phyloP scores from a whole-genome alignment of 768 basidiomycete genomes.

The Rickenella mellea region DNA sequence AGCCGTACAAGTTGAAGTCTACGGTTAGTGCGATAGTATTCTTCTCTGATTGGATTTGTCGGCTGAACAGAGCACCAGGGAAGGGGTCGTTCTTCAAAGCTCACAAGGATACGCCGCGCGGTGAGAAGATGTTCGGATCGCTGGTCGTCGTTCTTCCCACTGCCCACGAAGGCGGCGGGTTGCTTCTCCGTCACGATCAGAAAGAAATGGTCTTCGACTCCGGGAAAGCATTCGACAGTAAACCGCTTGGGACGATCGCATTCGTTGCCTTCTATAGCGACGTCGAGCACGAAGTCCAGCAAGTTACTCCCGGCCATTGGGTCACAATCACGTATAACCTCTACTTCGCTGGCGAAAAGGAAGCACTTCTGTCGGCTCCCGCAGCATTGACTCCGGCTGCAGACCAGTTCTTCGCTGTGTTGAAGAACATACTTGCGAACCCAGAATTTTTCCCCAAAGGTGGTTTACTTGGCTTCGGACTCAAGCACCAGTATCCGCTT shows the following conservation, averaged over 20 bases:
- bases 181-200: slow-evolving; percentile 4
- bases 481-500: slow-evolving; percentile 25
- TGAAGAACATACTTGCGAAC: slow-evolving; percentile 18
- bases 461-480: slow-evolving; percentile 25
- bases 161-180: slow-evolving; percentile 6
- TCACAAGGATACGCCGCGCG: slow-evolving; percentile 10
- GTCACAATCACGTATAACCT: slow-evolving; percentile 35
- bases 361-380: neutral
- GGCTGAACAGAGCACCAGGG: neutral
- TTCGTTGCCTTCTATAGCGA: slow-evolving; percentile 27
- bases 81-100: slow-evolving; percentile 7
- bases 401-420: neutral
- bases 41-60: neutral
- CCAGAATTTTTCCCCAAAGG: slow-evolving; percentile 20
- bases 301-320: slow-evolving; percentile 26
- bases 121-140: slow-evolving; percentile 6
- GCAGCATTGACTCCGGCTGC: neutral
- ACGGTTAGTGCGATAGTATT: slow-evolving; percentile 9
- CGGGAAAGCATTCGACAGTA: neutral
- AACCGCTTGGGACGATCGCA: slow-evolving; percentile 4
- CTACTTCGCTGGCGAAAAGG: slow-evolving; percentile 17
- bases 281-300: slow-evolving; percentile 30
- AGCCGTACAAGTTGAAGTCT: slow-evolving; percentile 20
- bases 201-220: slow-evolving; percentile 6
- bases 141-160: slow-evolving; percentile 6